These are phyloP conservation scores for Furcasterigmium sp. DNA, from an alignment of 2,329 filamentous ascomycete species.

Conservation along the genomic window DNA sequence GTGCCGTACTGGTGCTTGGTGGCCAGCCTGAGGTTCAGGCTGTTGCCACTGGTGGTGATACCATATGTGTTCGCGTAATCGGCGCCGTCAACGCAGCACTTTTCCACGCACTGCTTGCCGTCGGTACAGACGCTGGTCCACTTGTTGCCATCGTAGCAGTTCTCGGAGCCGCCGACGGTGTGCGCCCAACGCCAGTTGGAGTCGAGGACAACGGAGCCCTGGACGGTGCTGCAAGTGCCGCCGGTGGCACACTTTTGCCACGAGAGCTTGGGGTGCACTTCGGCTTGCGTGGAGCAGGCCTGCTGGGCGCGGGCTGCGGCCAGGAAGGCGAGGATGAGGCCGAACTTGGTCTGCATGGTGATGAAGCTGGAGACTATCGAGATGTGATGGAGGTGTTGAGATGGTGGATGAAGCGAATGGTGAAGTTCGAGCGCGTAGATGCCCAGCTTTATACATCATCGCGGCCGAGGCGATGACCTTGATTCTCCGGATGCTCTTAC, in stretches of 20 bases:
- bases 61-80: slow-evolving; percentile 48
- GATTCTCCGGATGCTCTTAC: too few relatives aligned
- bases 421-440: slow-evolving; percentile 1
- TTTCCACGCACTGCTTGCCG: slow-evolving; percentile 35
- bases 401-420: slow-evolving; percentile 1
- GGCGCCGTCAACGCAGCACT: slow-evolving; percentile 49
- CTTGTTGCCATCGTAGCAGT: slow-evolving; percentile 52
- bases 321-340: slow-evolving; percentile 32
- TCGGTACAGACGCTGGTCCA: slow-evolving; percentile 35
- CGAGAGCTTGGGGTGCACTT: slow-evolving; percentile 46
- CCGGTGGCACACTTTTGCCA: slow-evolving; percentile 48
- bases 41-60: slow-evolving; percentile 44
- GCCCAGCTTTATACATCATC: too few relatives aligned
- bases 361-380: slow-evolving; percentile 4
- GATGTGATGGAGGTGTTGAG: slow-evolving; percentile 1
- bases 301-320: slow-evolving; percentile 42
- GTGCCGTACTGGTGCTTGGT: slow-evolving; percentile 41
- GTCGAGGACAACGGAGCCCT: slow-evolving; percentile 49
- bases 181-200: slow-evolving; percentile 61
- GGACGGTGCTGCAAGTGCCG: slow-evolving; percentile 43
- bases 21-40: slow-evolving; percentile 52
- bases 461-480: too few relatives aligned
- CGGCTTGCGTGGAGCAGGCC: slow-evolving; percentile 39
- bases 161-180: slow-evolving; percentile 35
- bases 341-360: slow-evolving; percentile 23